Evolutionary conservation across 1,284 basidiomycete species (phyloP).

Genomic region (Volvariella surrecta): DNA sequence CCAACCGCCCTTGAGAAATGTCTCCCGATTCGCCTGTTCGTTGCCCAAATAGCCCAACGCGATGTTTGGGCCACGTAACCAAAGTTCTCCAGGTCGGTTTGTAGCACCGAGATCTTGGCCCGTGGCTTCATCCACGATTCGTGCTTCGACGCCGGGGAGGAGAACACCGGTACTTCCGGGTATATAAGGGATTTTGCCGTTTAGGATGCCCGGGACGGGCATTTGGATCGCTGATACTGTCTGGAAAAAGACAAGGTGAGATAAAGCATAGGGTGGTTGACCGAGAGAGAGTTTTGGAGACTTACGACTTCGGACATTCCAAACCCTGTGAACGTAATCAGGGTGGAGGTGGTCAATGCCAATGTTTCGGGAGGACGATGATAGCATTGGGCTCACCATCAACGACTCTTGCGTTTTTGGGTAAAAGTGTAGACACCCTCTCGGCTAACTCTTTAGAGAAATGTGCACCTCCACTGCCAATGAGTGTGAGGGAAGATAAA

Average conservation of each 20-base stretch:
- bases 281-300: slow-evolving; percentile 3
- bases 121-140: slow-evolving; percentile 53
- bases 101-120: slow-evolving; percentile 35
- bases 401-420: neutral
- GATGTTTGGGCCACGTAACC: slow-evolving; percentile 43
- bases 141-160: slow-evolving; percentile 52
- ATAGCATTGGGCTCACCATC: neutral
- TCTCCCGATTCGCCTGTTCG: slow-evolving; percentile 50
- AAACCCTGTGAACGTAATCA: slow-evolving; percentile 38
- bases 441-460: neutral
- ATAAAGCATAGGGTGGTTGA: neutral
- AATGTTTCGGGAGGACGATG: slow-evolving; percentile 2
- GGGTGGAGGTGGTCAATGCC: neutral
- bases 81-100: slow-evolving; percentile 59
- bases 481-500: neutral
- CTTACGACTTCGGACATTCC: slow-evolving; percentile 70
- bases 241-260: slow-evolving; percentile 25
- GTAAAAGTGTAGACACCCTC: neutral
- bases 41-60: slow-evolving; percentile 66
- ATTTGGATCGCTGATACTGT: slow-evolving; percentile 43
- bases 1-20: slow-evolving; percentile 66
- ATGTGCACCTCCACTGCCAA: neutral
- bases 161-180: slow-evolving; percentile 49
- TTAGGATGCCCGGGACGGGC: slow-evolving; percentile 36
- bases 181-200: slow-evolving; percentile 31